phyloP scores from a whole-genome alignment of 83 land plant genomes.

The Isoetes engelmannii region DNA sequence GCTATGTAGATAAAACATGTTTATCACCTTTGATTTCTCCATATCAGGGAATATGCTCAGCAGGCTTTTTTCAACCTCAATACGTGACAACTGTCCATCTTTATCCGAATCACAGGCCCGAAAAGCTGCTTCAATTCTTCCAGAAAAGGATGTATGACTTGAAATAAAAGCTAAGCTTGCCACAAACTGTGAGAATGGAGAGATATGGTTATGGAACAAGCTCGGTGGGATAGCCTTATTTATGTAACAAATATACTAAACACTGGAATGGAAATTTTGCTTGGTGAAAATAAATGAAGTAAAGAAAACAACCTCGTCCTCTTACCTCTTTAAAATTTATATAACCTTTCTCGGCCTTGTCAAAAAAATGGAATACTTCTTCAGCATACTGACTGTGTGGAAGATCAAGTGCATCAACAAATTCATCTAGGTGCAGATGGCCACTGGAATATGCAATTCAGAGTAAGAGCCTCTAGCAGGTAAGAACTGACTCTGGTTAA shows the following conservation, averaged over 20 bases:
- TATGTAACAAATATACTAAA: not conserved
- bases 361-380: slow-evolving; percentile 9
- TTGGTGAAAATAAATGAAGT: not conserved
- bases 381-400: not conserved
- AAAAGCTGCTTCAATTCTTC: slow-evolving; percentile 1
- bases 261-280: not conserved
- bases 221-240: not conserved
- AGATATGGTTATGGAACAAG: no score
- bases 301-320: no score
- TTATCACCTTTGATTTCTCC: not conserved
- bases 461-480: not conserved
- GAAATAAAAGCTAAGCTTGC: slow-evolving; percentile 6
- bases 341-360: slow-evolving; percentile 7
- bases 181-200: not conserved
- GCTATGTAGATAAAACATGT: not conserved
- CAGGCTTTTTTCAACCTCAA: not conserved
- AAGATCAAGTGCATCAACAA: not conserved
- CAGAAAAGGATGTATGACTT: slow-evolving; percentile 3
- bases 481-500: not conserved
- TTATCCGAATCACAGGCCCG: slow-evolving; percentile 1
- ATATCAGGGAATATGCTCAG: not conserved
- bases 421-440: not conserved
- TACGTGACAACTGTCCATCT: not conserved
- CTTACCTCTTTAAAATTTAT: slow-evolving; percentile 6
- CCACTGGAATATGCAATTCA: not conserved